Evolutionary conservation across 371 early-diverging fungal species (phyloP).

Genomic region (Blastocladiella emersonii): DNA sequence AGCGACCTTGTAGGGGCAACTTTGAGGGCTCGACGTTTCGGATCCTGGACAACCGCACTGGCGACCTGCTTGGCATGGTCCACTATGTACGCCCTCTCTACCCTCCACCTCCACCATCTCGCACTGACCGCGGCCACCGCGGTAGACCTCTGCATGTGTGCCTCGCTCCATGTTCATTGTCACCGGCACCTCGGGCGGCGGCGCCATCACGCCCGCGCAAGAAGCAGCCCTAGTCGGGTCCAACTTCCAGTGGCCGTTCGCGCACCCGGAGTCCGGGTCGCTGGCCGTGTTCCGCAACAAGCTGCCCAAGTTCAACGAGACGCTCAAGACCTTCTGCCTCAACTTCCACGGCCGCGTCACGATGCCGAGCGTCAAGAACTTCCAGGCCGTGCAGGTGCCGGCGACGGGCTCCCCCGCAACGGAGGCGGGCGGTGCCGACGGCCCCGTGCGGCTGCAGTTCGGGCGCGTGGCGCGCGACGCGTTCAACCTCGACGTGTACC

Average conservation of each 20-base stretch:
- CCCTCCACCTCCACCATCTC: neutral
- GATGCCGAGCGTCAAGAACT: constrained; percentile 50
- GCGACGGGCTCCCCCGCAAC: constrained; percentile 15
- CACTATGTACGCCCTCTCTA: neutral
- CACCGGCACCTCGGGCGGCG: too few relatives aligned
- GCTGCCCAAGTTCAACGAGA: constrained; percentile 43
- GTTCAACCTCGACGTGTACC: constrained; percentile 47
- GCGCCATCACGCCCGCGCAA: neutral
- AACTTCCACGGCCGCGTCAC: constrained; percentile 61
- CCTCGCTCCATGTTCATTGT: neutral
- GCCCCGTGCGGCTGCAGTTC: constrained; percentile 43
- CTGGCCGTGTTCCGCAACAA: constrained; percentile 34
- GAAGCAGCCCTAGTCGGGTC: neutral
- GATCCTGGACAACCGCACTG: neutral
- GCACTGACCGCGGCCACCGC: too few relatives aligned
- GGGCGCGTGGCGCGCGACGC: constrained; percentile 41
- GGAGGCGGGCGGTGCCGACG: constrained; percentile 9
- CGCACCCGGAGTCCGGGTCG: constrained; percentile 17
- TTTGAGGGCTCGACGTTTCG: constrained; percentile 1
- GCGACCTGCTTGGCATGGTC: neutral
- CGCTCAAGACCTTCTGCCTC: constrained; percentile 46
- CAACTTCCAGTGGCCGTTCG: neutral
- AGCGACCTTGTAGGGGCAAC: neutral
- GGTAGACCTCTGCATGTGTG: neutral
- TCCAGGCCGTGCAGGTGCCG: constrained; percentile 36